A percentile compares a stretch with the other conserved stretches of the same genome.
Conservation (phyloP, 1,284 basidiomycete species). For the Singerocomus inundabilis region DNA sequence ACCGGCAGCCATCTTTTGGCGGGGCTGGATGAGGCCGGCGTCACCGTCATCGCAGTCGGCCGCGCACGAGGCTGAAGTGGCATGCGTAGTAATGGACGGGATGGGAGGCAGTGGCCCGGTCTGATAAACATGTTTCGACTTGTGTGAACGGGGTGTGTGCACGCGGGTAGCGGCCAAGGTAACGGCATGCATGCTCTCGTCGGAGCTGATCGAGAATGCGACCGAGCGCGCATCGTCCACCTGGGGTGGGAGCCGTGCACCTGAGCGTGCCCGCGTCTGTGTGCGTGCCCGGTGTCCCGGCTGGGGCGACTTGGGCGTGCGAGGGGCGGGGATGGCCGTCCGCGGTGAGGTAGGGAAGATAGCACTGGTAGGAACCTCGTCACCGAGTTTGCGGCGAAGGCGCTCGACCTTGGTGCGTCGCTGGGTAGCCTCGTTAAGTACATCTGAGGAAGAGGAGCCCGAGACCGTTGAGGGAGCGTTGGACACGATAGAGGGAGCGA, state of each 20-base stretch:
- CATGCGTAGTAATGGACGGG: slow-evolving; percentile 19
- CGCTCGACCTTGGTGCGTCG: slow-evolving; percentile 59
- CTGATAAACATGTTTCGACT: slow-evolving; percentile 15
- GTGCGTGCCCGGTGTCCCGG: slow-evolving; percentile 1
- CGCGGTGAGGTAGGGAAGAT: slow-evolving; percentile 45
- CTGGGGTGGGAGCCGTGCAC: neutral
- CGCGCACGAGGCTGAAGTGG: neutral
- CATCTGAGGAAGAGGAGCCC: slow-evolving; percentile 11
- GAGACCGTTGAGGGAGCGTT: slow-evolving; percentile 25
- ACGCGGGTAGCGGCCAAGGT: slow-evolving; percentile 20
- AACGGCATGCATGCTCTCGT: slow-evolving; percentile 29
- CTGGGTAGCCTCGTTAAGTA: slow-evolving; percentile 27
- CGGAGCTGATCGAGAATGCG: slow-evolving; percentile 30
- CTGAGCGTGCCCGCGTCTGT: too few relatives aligned
- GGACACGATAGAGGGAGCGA: slow-evolving; percentile 22
- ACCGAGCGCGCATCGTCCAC: slow-evolving; percentile 27
- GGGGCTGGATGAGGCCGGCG: slow-evolving; percentile 21
- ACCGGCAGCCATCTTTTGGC: slow-evolving; percentile 23
- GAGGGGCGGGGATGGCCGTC: slow-evolving; percentile 13
- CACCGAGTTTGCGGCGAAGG: slow-evolving; percentile 55
- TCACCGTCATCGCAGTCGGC: slow-evolving; percentile 7
- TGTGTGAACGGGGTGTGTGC: slow-evolving; percentile 14
- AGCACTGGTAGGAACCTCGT: slow-evolving; percentile 55
- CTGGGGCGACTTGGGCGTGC: slow-evolving; percentile 2
- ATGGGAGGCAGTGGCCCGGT: slow-evolving; percentile 26